Base-by-base conservation (phyloP, 306 rosid species). In the Glycine soja region DNA sequence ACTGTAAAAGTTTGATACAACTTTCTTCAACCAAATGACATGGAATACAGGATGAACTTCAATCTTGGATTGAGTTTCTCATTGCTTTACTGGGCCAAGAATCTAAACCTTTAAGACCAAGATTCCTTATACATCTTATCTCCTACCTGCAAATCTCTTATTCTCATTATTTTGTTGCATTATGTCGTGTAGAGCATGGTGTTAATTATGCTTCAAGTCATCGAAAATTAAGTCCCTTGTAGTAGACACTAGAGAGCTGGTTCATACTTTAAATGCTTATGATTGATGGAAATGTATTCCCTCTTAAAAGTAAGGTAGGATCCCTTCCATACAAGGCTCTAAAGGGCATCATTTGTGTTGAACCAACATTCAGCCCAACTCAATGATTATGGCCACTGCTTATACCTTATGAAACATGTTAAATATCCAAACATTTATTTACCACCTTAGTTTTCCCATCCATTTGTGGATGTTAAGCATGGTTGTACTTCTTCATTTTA, bases 141-240 rank as follows among this genome's bases (percentile, higher is more conserved):
- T 34, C 36, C 36, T 30, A 11, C 66, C 11, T 56, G 78, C 67
- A 15, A 57, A 38, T 52, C 46, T 38, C 11, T 13, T 34, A 4
- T n/a, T n/a, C 48, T 40, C 24, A 56, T 16, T 12, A 43, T 7
- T 11, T 8, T 16, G 13, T 19, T 38, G 53, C 32, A 42, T 65
- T 48, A 47, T 76, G 16, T 47, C 34, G 5, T 76, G 30, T 34
- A 16, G 54, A 45, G 10, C 43, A 47, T 61, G 47, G 81, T 77
- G 12, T 30, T 14, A n/a, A 63, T 47, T 76, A 30, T 64, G 52
- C 38, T 50, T 50, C n/a, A n/a, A n/a, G n/a, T n/a, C n/a, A n/a
- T n/a, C n/a, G n/a, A n/a, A n/a, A n/a, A n/a, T n/a, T n/a, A n/a
- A n/a, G n/a, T n/a, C n/a, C n/a, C n/a, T n/a, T n/a, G n/a, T n/a